Conservation (phyloP, 2,329 filamentous ascomycete genomes). For the Zopfia rhizophila region DNA sequence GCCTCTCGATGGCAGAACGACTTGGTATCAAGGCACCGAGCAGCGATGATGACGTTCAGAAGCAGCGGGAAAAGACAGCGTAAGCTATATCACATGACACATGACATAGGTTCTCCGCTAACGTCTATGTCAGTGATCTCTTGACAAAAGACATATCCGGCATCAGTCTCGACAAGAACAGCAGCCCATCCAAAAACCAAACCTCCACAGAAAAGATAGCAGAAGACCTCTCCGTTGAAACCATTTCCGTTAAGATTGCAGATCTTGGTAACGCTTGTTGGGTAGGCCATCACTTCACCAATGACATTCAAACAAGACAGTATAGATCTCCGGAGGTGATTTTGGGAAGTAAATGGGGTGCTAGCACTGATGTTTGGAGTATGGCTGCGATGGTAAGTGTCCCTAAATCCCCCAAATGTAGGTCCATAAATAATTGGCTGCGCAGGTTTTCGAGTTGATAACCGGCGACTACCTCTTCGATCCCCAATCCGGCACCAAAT, state of each 20-base stretch:
- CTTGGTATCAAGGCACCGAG: conserved; percentile 64
- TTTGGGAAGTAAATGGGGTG: conserved; percentile 95
- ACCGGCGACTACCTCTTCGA: conserved; percentile 99
- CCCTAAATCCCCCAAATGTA: neutral
- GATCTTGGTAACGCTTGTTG: conserved; percentile 98
- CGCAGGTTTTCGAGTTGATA: conserved; percentile 93
- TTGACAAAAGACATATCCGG: conserved; percentile 93
- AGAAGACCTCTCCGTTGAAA: conserved; percentile 72
- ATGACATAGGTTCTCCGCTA: conserved; percentile 2
- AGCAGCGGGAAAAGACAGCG: conserved; percentile 92
- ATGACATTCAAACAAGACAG: conserved; percentile 97
- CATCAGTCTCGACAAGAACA: conserved; percentile 83
- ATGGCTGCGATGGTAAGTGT: conserved; percentile 95
- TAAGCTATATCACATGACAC: conserved; percentile 62
- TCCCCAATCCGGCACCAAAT: conserved; percentile 97
- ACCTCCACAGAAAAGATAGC: conserved; percentile 68
- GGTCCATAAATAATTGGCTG: conserved; percentile 21
- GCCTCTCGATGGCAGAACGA: conserved; percentile 68
- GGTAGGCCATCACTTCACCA: conserved; percentile 99
- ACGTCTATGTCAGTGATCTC: conserved; percentile 71
- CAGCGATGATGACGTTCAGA: conserved; percentile 69
- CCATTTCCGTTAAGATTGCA: conserved; percentile 98
- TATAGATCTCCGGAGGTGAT: conserved; percentile 98
- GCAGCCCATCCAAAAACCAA: conserved; percentile 62
- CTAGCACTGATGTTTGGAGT: conserved; percentile 99